Percentiles rank a stretch among this genome's conserved stretches.
phyloP scores from a whole-genome alignment of 805 yeast genomes.

The Candida stauntonica region DNA sequence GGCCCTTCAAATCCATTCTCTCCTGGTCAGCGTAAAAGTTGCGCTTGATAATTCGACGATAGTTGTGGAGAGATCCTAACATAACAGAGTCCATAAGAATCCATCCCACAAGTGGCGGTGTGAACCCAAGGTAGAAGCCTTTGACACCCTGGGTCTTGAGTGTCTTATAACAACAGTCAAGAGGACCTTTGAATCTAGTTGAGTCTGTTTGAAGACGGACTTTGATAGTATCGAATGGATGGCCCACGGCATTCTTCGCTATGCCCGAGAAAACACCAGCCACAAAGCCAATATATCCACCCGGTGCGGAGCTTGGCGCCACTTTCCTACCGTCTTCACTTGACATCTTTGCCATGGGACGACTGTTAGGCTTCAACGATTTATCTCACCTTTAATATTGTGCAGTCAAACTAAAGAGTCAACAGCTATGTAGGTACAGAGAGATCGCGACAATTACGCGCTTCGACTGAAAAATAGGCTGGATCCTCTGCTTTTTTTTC shows the following conservation, averaged over 20 bases:
- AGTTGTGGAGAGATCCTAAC: constrained; percentile 81
- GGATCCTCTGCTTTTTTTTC: too few relatives aligned
- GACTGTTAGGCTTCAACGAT: too few relatives aligned
- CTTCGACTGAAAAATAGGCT: too few relatives aligned
- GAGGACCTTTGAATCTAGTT: constrained; percentile 70
- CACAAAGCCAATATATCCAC: constrained; percentile 60
- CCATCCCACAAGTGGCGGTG: constrained; percentile 94
- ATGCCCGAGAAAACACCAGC: constrained; percentile 89
- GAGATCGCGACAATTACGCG: too few relatives aligned
- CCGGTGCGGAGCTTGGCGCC: constrained; percentile 15
- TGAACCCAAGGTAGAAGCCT: constrained; percentile 86
- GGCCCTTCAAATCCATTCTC: constrained; percentile 70
- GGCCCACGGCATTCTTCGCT: constrained; percentile 86
- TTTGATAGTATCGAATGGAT: constrained; percentile 88
- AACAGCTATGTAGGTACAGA: too few relatives aligned
- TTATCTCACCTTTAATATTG: too few relatives aligned
- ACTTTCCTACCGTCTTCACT: background rate
- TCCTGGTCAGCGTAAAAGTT: constrained; percentile 54
- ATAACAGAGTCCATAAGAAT: constrained; percentile 88
- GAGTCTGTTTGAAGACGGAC: constrained; percentile 80
- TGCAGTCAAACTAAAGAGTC: too few relatives aligned
- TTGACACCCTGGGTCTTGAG: constrained; percentile 66
- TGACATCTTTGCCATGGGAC: too few relatives aligned
- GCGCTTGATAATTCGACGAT: constrained; percentile 62
- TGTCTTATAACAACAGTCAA: constrained; percentile 76